Conservation (phyloP, 176 grass and related monocot species). For the Olyra latifolia region DNA sequence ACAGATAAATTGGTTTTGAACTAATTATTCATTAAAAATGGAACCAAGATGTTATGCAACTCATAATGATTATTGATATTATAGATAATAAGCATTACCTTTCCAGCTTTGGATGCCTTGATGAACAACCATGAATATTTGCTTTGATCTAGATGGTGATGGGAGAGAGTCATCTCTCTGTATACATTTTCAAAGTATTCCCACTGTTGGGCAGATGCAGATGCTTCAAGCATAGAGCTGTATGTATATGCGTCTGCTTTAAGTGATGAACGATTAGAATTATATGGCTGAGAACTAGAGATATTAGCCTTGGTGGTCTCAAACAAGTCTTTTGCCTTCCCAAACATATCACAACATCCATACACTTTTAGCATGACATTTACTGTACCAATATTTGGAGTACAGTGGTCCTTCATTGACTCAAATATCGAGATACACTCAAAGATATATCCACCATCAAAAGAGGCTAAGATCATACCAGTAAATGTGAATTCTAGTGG, state of each 20-base stretch:
- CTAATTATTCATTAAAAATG: background rate
- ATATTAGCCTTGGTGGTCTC: conserved; percentile 53
- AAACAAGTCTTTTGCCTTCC: conserved; percentile 84
- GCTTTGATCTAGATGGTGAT: conserved; percentile 62
- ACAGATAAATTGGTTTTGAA: background rate
- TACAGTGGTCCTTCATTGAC: conserved; percentile 73
- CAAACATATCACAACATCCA: conserved; percentile 77
- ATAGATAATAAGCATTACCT: conserved; percentile 50
- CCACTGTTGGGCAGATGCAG: conserved; percentile 82
- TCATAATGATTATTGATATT: background rate
- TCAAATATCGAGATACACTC: conserved; percentile 91
- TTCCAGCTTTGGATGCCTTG: conserved; percentile 80
- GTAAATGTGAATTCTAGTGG: conserved; percentile 87
- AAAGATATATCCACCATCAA: conserved; percentile 68
- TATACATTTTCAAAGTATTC: conserved; percentile 98
- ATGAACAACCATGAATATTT: conserved; percentile 69
- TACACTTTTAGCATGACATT: conserved; percentile 94
- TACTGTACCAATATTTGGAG: conserved; percentile 85
- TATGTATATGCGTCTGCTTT: conserved; percentile 71
- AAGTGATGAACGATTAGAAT: conserved; percentile 38
- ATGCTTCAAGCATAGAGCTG: conserved; percentile 77
- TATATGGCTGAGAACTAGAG: conserved; percentile 20
- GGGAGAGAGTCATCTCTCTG: conserved; percentile 74
- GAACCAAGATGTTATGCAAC: background rate
- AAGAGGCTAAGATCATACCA: conserved; percentile 91